phyloP scores from a whole-genome alignment of 116 monocot species.

The Trichopus zeylanicus region DNA sequence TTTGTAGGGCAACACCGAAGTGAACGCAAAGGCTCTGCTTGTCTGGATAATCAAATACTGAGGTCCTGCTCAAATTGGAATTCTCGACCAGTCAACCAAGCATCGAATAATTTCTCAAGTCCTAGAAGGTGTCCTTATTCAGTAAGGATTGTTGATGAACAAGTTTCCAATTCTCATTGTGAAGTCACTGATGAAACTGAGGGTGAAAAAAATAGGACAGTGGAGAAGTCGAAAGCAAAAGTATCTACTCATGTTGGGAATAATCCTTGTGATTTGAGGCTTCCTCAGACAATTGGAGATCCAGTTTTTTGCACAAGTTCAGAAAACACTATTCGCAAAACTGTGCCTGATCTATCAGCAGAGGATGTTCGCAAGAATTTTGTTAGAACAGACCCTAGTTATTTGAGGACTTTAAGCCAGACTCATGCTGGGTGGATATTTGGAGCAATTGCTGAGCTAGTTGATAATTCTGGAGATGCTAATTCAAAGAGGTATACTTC shows the following conservation, averaged over 20 bases:
- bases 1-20: background rate
- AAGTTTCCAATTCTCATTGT: background rate
- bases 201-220: background rate
- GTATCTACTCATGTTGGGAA: background rate
- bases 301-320: too few species aligned
- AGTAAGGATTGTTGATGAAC: too few species aligned
- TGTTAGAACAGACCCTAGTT: conserved; percentile 15
- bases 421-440: conserved; percentile 24
- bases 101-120: too few species aligned
- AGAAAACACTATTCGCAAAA: too few species aligned
- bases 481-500: conserved; percentile 10
- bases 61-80: too few species aligned
- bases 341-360: background rate
- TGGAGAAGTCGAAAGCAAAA: background rate
- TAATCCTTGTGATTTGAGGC: too few species aligned
- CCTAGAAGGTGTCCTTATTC: too few species aligned
- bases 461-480: conserved; percentile 28
- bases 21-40: background rate
- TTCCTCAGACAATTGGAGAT: too few species aligned
- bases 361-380: conserved; percentile 2
- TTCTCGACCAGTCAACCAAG: too few species aligned
- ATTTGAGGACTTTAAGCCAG: conserved; percentile 20
- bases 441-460: conserved; percentile 29
- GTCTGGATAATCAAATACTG: background rate
- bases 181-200: background rate